Conservation (phyloP, 1,284 basidiomycete genomes). For the Hymenochaete sp. region DNA sequence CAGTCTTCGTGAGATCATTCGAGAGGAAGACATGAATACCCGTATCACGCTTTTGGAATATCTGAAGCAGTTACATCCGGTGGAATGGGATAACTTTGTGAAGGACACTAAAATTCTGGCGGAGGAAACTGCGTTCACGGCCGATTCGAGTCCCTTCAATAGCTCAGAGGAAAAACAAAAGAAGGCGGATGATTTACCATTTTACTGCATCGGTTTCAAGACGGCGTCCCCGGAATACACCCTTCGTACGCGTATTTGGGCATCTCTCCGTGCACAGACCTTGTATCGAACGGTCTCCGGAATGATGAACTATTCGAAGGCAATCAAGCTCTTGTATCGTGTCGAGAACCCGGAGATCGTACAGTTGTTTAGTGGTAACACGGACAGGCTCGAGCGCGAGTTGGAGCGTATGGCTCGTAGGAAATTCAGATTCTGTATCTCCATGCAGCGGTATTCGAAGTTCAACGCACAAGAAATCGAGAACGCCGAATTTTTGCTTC, state of each 20-base stretch:
- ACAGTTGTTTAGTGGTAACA: conserved; percentile 93
- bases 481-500: conserved; percentile 96
- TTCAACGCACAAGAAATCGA: conserved; percentile 99
- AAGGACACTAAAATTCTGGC: conserved; percentile 99
- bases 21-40: conserved; percentile 93
- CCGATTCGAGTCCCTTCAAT: conserved; percentile 46
- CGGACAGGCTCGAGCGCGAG: conserved; percentile 93
- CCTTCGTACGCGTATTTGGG: conserved; percentile 98
- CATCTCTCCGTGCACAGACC: conserved; percentile 95
- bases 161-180: conserved; percentile 67
- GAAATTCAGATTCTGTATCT: conserved; percentile 98
- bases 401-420: conserved; percentile 94
- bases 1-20: conserved; percentile 90
- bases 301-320: conserved; percentile 99
- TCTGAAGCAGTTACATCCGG: conserved; percentile 96
- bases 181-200: conserved; percentile 91
- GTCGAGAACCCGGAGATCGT: conserved; percentile 99
- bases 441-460: conserved; percentile 99
- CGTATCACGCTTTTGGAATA: conserved; percentile 94
- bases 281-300: conserved; percentile 99
- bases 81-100: conserved; percentile 99
- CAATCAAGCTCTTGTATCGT: conserved; percentile 97
- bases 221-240: conserved; percentile 98
- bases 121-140: conserved; percentile 66
- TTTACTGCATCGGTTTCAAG: conserved; percentile 99